Evolutionary conservation across 768 basidiomycete genomes (phyloP).

Genomic region (Lyophyllum semitale): DNA sequence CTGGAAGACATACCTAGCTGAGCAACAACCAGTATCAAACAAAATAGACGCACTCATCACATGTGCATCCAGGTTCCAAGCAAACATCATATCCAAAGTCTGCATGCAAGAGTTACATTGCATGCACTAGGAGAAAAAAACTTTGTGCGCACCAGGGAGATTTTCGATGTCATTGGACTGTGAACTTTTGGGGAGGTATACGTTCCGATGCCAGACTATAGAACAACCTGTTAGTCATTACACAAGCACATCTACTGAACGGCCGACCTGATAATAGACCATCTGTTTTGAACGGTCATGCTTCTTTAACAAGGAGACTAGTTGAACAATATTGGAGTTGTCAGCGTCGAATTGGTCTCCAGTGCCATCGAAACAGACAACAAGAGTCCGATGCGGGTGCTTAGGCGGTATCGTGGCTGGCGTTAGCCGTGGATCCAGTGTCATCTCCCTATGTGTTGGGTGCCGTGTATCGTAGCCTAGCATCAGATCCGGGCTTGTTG

Average conservation of each 20-base stretch:
- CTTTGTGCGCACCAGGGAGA: conserved; percentile 37
- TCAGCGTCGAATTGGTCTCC: conserved; percentile 53
- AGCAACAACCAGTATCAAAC: not conserved
- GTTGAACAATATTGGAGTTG: conserved; percentile 56
- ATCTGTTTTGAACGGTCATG: conserved; percentile 52
- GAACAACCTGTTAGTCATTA: not conserved
- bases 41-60: conserved; percentile 41
- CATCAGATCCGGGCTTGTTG: not conserved
- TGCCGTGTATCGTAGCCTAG: conserved; percentile 1
- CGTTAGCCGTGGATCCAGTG: conserved; percentile 20
- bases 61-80: conserved; percentile 49
- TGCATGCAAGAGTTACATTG: conserved; percentile 13
- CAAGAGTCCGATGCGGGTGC: conserved; percentile 41
- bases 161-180: conserved; percentile 32
- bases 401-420: conserved; percentile 42
- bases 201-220: conserved; percentile 53
- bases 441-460: conserved; percentile 8
- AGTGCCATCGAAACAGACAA: conserved; percentile 62
- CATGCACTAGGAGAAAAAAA: not conserved
- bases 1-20: conserved; percentile 22
- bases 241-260: not conserved
- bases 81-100: conserved; percentile 52
- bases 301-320: conserved; percentile 54
- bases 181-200: conserved; percentile 42
- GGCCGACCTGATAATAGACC: conserved; percentile 56